Conservation (phyloP, 1,284 basidiomycete species). For the Ganoderma multipileum region DNA sequence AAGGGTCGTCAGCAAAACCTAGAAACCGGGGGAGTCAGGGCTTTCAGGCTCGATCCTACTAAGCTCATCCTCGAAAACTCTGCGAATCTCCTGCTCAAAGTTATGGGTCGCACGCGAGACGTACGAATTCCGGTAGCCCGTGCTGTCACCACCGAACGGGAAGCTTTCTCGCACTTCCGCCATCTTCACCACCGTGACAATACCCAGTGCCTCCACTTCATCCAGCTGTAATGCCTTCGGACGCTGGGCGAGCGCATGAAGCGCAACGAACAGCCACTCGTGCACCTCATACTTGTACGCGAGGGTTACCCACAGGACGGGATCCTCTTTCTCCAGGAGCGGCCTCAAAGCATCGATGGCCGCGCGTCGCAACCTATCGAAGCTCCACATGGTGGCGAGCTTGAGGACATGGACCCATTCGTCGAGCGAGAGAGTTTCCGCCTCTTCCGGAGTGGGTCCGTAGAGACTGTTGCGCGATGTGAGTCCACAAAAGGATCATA, state of each 20-base stretch:
- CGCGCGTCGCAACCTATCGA: slow-evolving; percentile 6
- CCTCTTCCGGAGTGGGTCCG: not conserved
- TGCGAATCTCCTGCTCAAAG: not conserved
- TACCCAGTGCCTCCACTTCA: slow-evolving; percentile 19
- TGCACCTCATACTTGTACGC: slow-evolving; percentile 18
- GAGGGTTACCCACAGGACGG: slow-evolving; percentile 17
- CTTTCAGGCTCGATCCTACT: not conserved
- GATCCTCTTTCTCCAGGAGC: slow-evolving; percentile 4
- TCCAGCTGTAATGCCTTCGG: slow-evolving; percentile 8
- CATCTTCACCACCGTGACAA: slow-evolving; percentile 21
- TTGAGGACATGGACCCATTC: slow-evolving; percentile 25
- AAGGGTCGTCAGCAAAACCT: not conserved
- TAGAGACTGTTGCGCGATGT: slow-evolving; percentile 1
- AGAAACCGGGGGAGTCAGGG: not conserved
- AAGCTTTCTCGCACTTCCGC: slow-evolving; percentile 24
- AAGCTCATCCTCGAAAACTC: slow-evolving; percentile 4
- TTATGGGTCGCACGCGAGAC: not conserved
- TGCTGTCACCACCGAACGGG: not conserved
- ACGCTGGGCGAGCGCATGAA: slow-evolving; percentile 18
- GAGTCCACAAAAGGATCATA: not conserved
- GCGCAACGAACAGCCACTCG: slow-evolving; percentile 18
- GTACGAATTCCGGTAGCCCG: not conserved
- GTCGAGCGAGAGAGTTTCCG: not conserved
- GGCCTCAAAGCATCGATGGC: slow-evolving; percentile 12
- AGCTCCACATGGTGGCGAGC: slow-evolving; percentile 25